These are phyloP conservation scores for Fonsecaea pedrosoi DNA, from an alignment of 2,329 filamentous ascomycete genomes.

Conservation along the genomic window DNA sequence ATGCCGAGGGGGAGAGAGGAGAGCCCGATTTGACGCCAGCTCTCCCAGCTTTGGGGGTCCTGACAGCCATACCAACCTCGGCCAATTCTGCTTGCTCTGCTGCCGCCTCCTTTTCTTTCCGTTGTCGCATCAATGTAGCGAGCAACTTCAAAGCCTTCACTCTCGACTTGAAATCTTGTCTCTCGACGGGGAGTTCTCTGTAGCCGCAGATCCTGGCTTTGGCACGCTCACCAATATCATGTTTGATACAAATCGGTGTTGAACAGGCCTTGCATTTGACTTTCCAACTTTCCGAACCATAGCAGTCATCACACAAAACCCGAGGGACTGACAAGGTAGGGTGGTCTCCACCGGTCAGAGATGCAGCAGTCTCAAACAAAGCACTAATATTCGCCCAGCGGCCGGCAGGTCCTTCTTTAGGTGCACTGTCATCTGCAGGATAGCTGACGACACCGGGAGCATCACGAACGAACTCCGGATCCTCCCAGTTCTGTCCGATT, in stretches of 20 bases:
- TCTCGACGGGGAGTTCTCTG: constrained; percentile 61
- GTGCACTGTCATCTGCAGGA: constrained; percentile 18
- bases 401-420: constrained; percentile 33
- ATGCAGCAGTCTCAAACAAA: constrained; percentile 45
- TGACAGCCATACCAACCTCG: not conserved
- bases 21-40: not conserved
- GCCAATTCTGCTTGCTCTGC: not conserved
- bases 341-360: constrained; percentile 26
- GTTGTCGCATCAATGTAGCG: constrained; percentile 36
- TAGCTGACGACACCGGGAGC: constrained; percentile 7
- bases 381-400: constrained; percentile 50
- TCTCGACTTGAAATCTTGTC: constrained; percentile 46
- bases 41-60: constrained; percentile 12
- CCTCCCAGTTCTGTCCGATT: constrained; percentile 61
- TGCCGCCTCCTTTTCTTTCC: constrained; percentile 37
- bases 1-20: not conserved
- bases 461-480: constrained; percentile 56
- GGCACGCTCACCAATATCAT: constrained; percentile 61
- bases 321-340: constrained; percentile 49
- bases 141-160: constrained; percentile 36
- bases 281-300: constrained; percentile 65
- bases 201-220: constrained; percentile 65
- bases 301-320: constrained; percentile 64
- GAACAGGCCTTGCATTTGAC: constrained; percentile 65
- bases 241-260: constrained; percentile 64